These are phyloP conservation scores for Rhodotorula mucilaginosa DNA, from an alignment of 1,284 basidiomycete species.

Conservation along the genomic window DNA sequence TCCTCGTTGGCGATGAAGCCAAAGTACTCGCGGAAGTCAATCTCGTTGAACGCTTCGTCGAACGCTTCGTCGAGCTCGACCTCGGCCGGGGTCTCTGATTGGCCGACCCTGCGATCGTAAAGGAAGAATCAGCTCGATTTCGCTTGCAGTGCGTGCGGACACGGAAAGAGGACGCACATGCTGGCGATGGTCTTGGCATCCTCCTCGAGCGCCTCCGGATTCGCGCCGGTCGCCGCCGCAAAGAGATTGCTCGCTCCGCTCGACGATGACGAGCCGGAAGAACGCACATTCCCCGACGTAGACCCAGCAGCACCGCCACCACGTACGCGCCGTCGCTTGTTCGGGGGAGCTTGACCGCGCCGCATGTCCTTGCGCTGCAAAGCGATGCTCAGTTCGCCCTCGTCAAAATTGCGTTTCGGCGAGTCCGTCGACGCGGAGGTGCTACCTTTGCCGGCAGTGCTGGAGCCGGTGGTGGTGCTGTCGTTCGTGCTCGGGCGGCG, in stretches of 20 bases:
- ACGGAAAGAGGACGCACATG: slow-evolving; percentile 5
- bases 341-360: slow-evolving; percentile 44
- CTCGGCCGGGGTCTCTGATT: not conserved
- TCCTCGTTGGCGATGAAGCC: slow-evolving; percentile 77
- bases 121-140: not conserved
- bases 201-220: slow-evolving; percentile 54
- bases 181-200: slow-evolving; percentile 61
- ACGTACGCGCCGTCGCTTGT: slow-evolving; percentile 50
- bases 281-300: slow-evolving; percentile 33
- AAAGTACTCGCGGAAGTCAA: slow-evolving; percentile 73
- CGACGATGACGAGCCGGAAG: slow-evolving; percentile 42
- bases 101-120: slow-evolving; percentile 14
- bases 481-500: not conserved
- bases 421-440: not conserved
- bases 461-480: not conserved
- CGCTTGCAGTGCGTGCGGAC: not conserved
- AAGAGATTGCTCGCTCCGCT: slow-evolving; percentile 30
- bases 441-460: not conserved
- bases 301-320: slow-evolving; percentile 41
- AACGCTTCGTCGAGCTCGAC: slow-evolving; percentile 6
- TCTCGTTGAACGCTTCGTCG: slow-evolving; percentile 39
- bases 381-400: slow-evolving; percentile 55
- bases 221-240: slow-evolving; percentile 58
- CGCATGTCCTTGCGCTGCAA: slow-evolving; percentile 66
- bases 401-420: slow-evolving; percentile 8